phyloP scores from a whole-genome alignment of 2,329 filamentous ascomycete genomes.

The Cladophialophora exuberans region DNA sequence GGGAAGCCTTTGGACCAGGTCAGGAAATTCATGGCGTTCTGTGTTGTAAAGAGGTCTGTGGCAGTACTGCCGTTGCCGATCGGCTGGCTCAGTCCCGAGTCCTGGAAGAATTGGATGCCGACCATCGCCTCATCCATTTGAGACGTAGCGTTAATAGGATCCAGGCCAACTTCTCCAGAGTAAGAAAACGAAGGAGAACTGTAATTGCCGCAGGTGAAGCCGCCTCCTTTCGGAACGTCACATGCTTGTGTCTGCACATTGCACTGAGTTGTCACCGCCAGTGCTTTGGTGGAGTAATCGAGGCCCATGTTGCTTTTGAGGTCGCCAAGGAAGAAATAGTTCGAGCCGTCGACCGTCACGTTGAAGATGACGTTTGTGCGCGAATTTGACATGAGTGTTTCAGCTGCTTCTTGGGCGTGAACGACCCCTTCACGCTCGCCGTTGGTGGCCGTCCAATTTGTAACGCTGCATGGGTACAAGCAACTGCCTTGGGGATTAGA shows the following conservation, averaged over 20 bases:
- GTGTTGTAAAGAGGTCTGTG: constrained; percentile 20
- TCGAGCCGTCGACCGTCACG: constrained; percentile 17
- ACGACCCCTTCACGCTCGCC: constrained; percentile 22
- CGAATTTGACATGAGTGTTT: constrained; percentile 25
- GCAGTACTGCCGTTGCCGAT: constrained; percentile 22
- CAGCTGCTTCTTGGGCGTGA: constrained; percentile 25
- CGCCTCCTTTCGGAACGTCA: constrained; percentile 1
- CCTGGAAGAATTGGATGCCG: constrained; percentile 32
- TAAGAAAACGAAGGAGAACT: constrained; percentile 25
- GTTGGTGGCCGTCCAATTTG: constrained; percentile 18
- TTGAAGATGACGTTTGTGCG: constrained; percentile 20
- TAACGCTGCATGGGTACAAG: constrained; percentile 28
- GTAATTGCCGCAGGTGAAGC: constrained; percentile 26
- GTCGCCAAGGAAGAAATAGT: constrained; percentile 19
- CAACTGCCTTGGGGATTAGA: constrained; percentile 9
- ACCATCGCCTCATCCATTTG: constrained; percentile 21
- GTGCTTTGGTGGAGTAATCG: constrained; percentile 24
- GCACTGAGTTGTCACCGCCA: constrained; percentile 29
- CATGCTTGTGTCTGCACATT: neutral
- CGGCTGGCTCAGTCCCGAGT: constrained; percentile 16
- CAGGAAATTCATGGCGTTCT: constrained; percentile 28
- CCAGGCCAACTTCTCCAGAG: constrained; percentile 26
- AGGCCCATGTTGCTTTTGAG: neutral
- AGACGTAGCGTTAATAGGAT: constrained; percentile 12
- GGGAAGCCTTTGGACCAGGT: constrained; percentile 32